These are phyloP conservation scores for Tirmania nivea DNA, from an alignment of 495 filamentous ascomycete species.

Conservation along the genomic window DNA sequence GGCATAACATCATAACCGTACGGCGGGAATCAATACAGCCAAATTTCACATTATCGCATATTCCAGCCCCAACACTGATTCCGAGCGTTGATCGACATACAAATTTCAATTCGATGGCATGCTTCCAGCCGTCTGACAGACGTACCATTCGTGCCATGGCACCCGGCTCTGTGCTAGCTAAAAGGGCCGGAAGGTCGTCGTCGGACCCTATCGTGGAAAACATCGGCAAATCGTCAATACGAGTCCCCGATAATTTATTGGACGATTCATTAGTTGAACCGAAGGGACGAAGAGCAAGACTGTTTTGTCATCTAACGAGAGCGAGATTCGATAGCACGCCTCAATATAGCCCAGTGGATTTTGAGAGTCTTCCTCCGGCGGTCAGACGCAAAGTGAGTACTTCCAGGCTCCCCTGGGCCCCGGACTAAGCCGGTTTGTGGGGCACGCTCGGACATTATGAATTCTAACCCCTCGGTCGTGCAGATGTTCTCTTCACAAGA, in stretches of 20 bases:
- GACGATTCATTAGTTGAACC: no score
- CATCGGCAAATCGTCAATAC: background rate
- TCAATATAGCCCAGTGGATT: slow-evolving; percentile 10
- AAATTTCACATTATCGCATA: no score
- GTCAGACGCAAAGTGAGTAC: background rate
- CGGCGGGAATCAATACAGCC: no score
- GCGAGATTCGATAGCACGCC: background rate
- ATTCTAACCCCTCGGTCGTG: background rate
- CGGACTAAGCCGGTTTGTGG: background rate
- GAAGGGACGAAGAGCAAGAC: no score
- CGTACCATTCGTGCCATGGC: background rate
- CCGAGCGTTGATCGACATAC: background rate
- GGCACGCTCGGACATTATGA: background rate
- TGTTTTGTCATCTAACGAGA: no score
- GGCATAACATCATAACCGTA: no score
- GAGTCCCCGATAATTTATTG: background rate
- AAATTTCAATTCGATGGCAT: background rate
- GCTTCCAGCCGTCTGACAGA: background rate
- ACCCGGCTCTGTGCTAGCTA: background rate
- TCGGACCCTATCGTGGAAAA: no score
- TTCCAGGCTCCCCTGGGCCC: background rate
- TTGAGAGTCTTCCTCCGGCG: slow-evolving; percentile 22
- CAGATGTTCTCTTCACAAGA: slow-evolving; percentile 13
- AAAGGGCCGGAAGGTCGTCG: background rate
- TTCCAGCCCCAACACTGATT: no score